Evolutionary conservation across 176 grass and related monocot species (phyloP).

Genomic region (Hordeum marinum): DNA sequence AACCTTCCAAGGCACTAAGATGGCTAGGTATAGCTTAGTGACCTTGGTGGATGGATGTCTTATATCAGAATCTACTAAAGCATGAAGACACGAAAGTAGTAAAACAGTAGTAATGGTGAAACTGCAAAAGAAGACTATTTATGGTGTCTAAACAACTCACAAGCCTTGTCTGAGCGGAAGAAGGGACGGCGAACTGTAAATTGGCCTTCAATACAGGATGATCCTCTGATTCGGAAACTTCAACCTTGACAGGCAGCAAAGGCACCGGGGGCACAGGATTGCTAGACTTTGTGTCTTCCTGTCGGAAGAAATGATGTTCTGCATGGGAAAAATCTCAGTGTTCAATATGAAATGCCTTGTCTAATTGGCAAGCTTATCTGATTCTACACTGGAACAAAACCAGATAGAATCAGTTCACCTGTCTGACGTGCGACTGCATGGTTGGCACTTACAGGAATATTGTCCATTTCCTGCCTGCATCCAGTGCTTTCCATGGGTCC

Average conservation of each 20-base stretch:
- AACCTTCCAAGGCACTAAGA: not conserved
- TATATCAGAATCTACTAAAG: not conserved
- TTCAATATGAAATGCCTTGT: not conserved
- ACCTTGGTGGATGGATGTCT: not conserved
- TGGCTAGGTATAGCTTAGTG: not conserved
- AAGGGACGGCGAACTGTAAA: slow-evolving; percentile 17
- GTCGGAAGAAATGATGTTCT: slow-evolving; percentile 7
- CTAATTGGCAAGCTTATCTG: not conserved
- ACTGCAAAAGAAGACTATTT: not conserved
- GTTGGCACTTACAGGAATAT: not conserved
- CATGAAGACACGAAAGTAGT: not conserved
- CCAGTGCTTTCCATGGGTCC: not conserved
- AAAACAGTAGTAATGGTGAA: not conserved
- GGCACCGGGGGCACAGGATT: not conserved
- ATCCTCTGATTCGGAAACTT: slow-evolving; percentile 11
- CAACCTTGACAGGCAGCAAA: not conserved
- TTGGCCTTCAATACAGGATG: slow-evolving; percentile 12
- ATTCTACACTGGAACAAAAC: not conserved
- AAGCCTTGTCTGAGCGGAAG: slow-evolving; percentile 29
- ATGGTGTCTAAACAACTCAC: slow-evolving; percentile 31
- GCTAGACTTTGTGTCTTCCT: slow-evolving; percentile 7
- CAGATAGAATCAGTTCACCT: slow-evolving; percentile 30
- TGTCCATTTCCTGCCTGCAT: slow-evolving; percentile 2
- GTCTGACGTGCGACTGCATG: not conserved
- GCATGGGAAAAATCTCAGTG: slow-evolving; percentile 5